Percentiles rank a stretch among this genome's conserved stretches.
Evolutionary conservation across 2,329 filamentous ascomycete genomes (phyloP).

Genomic region (Tolypocladium inflatum): DNA sequence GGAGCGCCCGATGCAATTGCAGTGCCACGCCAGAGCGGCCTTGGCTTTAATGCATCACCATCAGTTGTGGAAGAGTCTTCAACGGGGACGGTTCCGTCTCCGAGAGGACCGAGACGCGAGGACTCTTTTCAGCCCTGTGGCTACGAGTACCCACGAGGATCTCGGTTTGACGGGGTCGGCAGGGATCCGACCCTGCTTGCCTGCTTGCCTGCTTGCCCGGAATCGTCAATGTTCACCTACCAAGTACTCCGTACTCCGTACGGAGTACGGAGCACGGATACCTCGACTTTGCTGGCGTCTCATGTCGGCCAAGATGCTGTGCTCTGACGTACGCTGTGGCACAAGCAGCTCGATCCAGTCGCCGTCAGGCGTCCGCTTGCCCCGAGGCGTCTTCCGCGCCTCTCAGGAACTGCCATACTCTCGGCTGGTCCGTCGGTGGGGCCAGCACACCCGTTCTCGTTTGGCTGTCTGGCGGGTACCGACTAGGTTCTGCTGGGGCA

Average conservation of each 20-base stretch:
- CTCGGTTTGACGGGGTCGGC: neutral
- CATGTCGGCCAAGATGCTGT: neutral
- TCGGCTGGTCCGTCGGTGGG: neutral
- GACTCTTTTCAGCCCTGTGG: neutral
- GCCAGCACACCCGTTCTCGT: neutral
- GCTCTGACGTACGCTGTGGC: neutral
- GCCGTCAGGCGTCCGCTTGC: neutral
- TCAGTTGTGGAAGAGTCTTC: neutral
- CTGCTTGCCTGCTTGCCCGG: neutral
- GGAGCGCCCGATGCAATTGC: neutral
- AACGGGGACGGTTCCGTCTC: no score
- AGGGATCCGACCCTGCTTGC: neutral
- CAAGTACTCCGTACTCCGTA: no score
- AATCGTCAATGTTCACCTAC: no score
- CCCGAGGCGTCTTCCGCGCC: neutral
- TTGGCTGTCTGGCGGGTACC: neutral
- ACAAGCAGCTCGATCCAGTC: neutral
- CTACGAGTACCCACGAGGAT: neutral
- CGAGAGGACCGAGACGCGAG: no score
- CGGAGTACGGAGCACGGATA: neutral
- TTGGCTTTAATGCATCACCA: neutral
- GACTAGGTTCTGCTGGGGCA: neutral
- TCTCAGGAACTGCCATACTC: neutral
- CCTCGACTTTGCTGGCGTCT: neutral
- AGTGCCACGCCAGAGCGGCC: neutral